Conservation (phyloP, 495 filamentous ascomycete species). For the Neurospora tetraspora region DNA sequence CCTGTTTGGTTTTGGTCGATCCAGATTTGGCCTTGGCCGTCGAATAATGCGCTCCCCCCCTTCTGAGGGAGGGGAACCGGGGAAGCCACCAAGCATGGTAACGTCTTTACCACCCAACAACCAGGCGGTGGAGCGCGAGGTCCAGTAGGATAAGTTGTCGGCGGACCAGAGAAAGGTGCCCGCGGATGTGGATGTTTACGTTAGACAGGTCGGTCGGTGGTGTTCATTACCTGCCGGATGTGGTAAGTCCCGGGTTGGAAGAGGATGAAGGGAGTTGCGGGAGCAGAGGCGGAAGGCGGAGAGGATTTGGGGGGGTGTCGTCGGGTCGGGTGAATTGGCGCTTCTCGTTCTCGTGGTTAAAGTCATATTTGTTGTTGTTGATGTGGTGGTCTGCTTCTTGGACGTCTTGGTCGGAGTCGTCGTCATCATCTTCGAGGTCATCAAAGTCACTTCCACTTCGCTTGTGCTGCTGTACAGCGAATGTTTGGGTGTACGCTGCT, state of each 20-base stretch:
- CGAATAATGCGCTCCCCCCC: too few species aligned
- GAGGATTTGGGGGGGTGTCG: slow-evolving; percentile 33
- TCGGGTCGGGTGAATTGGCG: slow-evolving; percentile 8
- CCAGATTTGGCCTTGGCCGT: too few species aligned
- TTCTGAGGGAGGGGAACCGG: slow-evolving; percentile 2
- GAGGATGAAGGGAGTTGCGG: slow-evolving; percentile 24
- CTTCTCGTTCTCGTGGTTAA: not conserved
- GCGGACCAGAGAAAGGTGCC: slow-evolving; percentile 29
- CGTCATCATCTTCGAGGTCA: not conserved
- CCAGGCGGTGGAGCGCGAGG: slow-evolving; percentile 30
- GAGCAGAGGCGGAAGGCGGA: slow-evolving; percentile 32
- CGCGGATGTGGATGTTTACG: slow-evolving; percentile 31
- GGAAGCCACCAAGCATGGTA: slow-evolving; percentile 22
- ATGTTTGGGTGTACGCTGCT: not conserved
- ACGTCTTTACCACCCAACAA: slow-evolving; percentile 29
- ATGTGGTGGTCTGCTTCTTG: too few species aligned
- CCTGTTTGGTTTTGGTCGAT: too few species aligned
- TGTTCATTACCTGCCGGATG: slow-evolving; percentile 36
- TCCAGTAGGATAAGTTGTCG: slow-evolving; percentile 32
- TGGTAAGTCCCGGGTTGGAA: slow-evolving; percentile 30
- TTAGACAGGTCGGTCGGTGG: slow-evolving; percentile 28
- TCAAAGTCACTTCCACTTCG: not conserved
- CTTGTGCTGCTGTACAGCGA: not conserved
- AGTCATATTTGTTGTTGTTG: too few species aligned
- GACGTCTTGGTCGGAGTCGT: not conserved